Evolutionary conservation across 139 green algal species (phyloP).

Genomic region (Nannochloris sp.): DNA sequence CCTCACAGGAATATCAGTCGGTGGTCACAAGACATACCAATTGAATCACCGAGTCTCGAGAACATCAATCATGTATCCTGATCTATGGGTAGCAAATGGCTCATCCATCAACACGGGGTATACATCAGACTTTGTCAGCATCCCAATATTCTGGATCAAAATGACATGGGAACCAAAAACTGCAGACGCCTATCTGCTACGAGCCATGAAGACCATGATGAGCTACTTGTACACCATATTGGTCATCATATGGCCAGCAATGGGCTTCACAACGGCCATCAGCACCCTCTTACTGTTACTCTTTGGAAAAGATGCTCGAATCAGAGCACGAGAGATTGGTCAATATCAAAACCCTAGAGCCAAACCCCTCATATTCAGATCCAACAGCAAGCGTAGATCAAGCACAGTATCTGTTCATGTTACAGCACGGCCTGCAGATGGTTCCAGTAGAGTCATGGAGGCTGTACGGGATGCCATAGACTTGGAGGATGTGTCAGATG

Average conservation of each 20-base stretch:
- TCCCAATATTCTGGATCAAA: conserved; percentile 6
- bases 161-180: conserved; percentile 19
- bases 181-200: not conserved
- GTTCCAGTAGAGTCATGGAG: too few species aligned
- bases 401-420: too few species aligned
- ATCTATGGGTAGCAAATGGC: conserved; percentile 20
- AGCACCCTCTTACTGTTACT: conserved; percentile 6
- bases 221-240: conserved; percentile 16
- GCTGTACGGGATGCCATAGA: too few species aligned
- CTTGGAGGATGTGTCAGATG: too few species aligned
- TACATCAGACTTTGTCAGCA: conserved; percentile 11
- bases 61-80: conserved; percentile 21
- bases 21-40: conserved; percentile 27
- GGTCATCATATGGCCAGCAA: conserved; percentile 5
- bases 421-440: too few species aligned
- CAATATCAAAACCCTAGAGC: conserved; percentile 3
- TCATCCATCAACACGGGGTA: not conserved
- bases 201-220: conserved; percentile 1
- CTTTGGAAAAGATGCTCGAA: conserved; percentile 9
- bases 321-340: not conserved
- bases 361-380: not conserved
- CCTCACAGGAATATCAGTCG: conserved; percentile 17
- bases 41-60: conserved; percentile 13
- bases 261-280: conserved; percentile 7
- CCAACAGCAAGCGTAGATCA: not conserved